Evolutionary conservation across 257 asterid genomes (phyloP).

Genomic region (Haberlea rhodopensis): DNA sequence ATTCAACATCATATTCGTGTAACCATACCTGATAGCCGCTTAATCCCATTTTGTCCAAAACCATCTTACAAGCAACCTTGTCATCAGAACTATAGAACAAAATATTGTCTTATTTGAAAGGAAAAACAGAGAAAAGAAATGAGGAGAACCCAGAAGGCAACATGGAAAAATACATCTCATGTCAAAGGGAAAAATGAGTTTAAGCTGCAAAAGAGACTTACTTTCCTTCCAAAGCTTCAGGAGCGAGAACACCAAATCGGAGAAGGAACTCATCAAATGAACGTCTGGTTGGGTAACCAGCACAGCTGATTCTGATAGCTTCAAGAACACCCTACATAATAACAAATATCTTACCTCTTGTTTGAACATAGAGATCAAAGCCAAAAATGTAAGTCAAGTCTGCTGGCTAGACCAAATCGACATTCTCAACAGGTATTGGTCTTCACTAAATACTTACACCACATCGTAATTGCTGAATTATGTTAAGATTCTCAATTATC

Average conservation of each 20-base stretch:
- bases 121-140: constrained; percentile 17
- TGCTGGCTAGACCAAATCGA: constrained; percentile 15
- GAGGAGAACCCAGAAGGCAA: constrained; percentile 14
- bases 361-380: constrained; percentile 6
- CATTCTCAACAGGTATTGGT: constrained; percentile 24
- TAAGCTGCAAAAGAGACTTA: constrained; percentile 29
- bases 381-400: constrained; percentile 15
- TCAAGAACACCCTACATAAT: constrained; percentile 82
- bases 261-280: constrained; percentile 90
- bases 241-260: constrained; percentile 87
- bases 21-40: constrained; percentile 77
- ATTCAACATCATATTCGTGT: constrained; percentile 8
- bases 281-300: constrained; percentile 94
- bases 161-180: constrained; percentile 14
- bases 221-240: constrained; percentile 72
- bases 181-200: constrained; percentile 2
- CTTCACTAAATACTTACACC: constrained; percentile 71
- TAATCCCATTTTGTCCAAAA: constrained; percentile 79
- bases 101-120: constrained; percentile 13
- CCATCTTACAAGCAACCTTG: constrained; percentile 71
- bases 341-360: constrained; percentile 10
- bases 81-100: constrained; percentile 63
- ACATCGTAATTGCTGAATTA: constrained; percentile 90
- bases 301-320: constrained; percentile 96
- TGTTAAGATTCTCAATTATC: constrained; percentile 81